Evolutionary conservation across 805 yeast species (phyloP).

Genomic region (Nakazawaea wyomingensis): DNA sequence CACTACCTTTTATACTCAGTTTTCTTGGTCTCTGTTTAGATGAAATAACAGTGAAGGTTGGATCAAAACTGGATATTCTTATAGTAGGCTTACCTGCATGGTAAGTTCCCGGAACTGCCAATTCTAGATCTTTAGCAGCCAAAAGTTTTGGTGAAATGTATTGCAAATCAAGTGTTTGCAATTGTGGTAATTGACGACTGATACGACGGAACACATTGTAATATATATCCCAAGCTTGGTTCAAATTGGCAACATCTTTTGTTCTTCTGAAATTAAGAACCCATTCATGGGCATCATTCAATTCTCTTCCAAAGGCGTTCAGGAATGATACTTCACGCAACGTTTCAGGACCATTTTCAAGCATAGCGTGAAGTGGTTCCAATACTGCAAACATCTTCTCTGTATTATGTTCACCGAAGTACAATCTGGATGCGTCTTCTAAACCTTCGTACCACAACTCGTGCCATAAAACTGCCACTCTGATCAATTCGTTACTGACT

Average conservation of each 20-base stretch:
- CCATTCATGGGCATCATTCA: conserved; percentile 93
- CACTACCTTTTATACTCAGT: conserved; percentile 74
- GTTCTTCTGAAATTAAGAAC: conserved; percentile 78
- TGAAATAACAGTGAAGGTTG: conserved; percentile 78
- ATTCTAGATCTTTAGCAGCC: conserved; percentile 69
- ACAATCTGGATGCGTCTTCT: conserved; percentile 92
- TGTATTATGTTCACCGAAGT: conserved; percentile 90
- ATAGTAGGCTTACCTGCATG: conserved; percentile 77
- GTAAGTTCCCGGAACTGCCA: conserved; percentile 94
- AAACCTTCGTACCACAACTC: conserved; percentile 98
- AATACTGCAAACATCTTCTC: conserved; percentile 90
- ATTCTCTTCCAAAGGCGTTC: conserved; percentile 88
- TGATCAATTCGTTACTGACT: conserved; percentile 87
- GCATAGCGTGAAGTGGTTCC: conserved; percentile 82
- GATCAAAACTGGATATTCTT: conserved; percentile 70
- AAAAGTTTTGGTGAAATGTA: conserved; percentile 89
- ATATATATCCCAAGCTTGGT: conserved; percentile 97
- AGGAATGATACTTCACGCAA: conserved; percentile 89
- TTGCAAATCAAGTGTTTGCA: conserved; percentile 81
- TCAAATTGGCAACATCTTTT: conserved; percentile 79
- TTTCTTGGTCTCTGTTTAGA: conserved; percentile 96
- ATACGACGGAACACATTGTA: conserved; percentile 90
- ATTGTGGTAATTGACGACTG: conserved; percentile 81
- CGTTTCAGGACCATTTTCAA: conserved; percentile 86
- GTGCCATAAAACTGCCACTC: conserved; percentile 96